Evolutionary conservation across 768 basidiomycete genomes (phyloP).

Genomic region (Mycena capillaripes): DNA sequence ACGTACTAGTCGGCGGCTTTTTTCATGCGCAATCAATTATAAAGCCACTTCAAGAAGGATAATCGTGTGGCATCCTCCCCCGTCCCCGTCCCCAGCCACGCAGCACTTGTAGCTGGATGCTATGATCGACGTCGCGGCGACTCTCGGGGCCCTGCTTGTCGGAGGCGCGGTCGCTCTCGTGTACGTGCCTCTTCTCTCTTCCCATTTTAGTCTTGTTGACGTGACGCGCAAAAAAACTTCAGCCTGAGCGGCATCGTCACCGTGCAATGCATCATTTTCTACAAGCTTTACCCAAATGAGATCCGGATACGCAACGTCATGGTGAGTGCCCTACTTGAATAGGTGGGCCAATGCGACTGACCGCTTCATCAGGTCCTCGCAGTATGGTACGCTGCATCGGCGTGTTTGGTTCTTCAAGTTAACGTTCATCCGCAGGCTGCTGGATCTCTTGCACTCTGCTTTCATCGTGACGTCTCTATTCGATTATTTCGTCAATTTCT

Average conservation of each 20-base stretch:
- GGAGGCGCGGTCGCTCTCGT: constrained; percentile 35
- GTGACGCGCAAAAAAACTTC: not conserved
- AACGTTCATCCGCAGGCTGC: constrained; percentile 22
- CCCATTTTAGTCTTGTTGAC: not conserved
- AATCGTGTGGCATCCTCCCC: no score
- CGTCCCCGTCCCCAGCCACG: no score
- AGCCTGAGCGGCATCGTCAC: constrained; percentile 39
- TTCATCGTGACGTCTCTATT: constrained; percentile 50
- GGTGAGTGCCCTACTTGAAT: constrained; percentile 24
- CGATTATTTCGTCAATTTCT: constrained; percentile 47
- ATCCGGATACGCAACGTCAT: not conserved
- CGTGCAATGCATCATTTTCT: constrained; percentile 37
- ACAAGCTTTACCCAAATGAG: constrained; percentile 34
- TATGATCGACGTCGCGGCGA: constrained; percentile 29
- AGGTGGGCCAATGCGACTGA: no score
- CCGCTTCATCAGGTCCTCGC: constrained; percentile 15
- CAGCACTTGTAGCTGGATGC: no score
- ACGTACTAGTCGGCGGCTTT: no score
- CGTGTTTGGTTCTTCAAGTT: no score
- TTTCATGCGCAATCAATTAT: no score
- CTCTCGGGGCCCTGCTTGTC: constrained; percentile 36
- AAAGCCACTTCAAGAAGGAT: no score
- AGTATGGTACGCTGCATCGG: constrained; percentile 18
- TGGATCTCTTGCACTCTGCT: constrained; percentile 49
- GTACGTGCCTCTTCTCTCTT: constrained; percentile 17